Evolutionary conservation across 768 basidiomycete genomes (phyloP), one percentile per base, ranked within the genome.

Genomic region (Fomitopsis pulvina): DNA sequence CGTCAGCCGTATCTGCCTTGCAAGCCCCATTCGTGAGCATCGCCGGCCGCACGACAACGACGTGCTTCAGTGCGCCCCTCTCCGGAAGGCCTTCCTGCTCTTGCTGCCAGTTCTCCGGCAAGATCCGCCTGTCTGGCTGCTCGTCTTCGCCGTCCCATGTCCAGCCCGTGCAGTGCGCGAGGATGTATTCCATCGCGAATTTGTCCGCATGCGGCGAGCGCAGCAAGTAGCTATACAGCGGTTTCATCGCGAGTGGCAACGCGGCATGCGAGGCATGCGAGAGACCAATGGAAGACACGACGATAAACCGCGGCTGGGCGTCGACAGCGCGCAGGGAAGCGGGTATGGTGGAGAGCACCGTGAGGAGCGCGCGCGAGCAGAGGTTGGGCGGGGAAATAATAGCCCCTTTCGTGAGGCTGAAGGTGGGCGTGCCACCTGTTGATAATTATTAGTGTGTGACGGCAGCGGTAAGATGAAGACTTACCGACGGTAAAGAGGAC

Each of bases 401-500:
- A 53, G 75, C 50, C 22, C 83, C 85, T 58, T 77, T 75, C 2
- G 66, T 57, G 4, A 76, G 52, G 39, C 56, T 47, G 63, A 85
- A 79, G 14, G 59, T 64, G 0, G 76, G 75, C 1, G 21, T 62
- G 12, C 76, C 78, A 30, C 76, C 81, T 83, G 45, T 2, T 30
- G 22, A 30, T 25, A n/a, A 38, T 57, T 30, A 54, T 55, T 24
- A 11, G 43, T 28, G 16, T 16, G 28, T 24, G 38, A 40, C n/a
- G 25, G 4, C 0, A 3, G 10, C 22, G 41, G 38, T 9, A 12
- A 21, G 5, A 34, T 25, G 12, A 32, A 12, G 3, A 67, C 76
- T 42, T 55, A 77, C 83, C 85, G 50, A 87, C 71, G 4, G 82
- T 76, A 66, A 79, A 85, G 9, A 87, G 54, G 18, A 85, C 65